phyloP scores from a whole-genome alignment of 2,329 filamentous ascomycete genomes.

The Fusarium sp. region DNA sequence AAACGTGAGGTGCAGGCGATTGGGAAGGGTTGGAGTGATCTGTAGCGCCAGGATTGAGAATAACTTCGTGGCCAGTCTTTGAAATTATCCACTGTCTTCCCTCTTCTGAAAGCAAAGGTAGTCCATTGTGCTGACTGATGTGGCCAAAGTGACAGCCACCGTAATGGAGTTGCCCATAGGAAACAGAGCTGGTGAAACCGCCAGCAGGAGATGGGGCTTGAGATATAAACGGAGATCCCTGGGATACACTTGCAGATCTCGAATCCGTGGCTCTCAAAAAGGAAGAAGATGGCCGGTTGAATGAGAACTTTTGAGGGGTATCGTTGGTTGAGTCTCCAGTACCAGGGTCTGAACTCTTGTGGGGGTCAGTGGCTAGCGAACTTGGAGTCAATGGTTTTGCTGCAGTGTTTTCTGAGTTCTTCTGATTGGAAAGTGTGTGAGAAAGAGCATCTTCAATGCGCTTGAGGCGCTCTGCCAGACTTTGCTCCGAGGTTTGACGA shows the following conservation, averaged over 20 bases:
- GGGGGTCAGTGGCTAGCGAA: not conserved
- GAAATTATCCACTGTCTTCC: conserved; percentile 34
- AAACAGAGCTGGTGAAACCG: conserved; percentile 17
- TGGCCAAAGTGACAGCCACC: conserved; percentile 38
- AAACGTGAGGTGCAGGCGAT: not conserved
- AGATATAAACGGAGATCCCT: not conserved
- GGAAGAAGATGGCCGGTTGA: not conserved
- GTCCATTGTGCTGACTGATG: conserved; percentile 40
- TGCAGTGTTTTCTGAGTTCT: not conserved
- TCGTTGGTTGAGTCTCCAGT: not conserved
- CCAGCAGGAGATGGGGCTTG: not conserved
- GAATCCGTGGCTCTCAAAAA: conserved; percentile 10
- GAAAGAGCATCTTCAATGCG: conserved; percentile 38
- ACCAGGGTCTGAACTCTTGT: not conserved
- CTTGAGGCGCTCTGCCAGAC: conserved; percentile 32
- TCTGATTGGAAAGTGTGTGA: conserved; percentile 22
- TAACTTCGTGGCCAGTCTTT: conserved; percentile 31
- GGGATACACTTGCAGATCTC: conserved; percentile 1
- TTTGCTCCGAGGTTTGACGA: conserved; percentile 28
- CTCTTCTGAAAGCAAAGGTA: conserved; percentile 35
- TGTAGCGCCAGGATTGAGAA: not conserved
- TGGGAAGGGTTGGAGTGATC: not conserved
- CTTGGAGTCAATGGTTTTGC: conserved; percentile 5
- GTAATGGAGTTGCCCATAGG: conserved; percentile 41
- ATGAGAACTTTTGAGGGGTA: not conserved